These are phyloP conservation scores for Ascomycota sp. DNA, from an alignment of 2,329 filamentous ascomycete genomes.

Conservation along the genomic window DNA sequence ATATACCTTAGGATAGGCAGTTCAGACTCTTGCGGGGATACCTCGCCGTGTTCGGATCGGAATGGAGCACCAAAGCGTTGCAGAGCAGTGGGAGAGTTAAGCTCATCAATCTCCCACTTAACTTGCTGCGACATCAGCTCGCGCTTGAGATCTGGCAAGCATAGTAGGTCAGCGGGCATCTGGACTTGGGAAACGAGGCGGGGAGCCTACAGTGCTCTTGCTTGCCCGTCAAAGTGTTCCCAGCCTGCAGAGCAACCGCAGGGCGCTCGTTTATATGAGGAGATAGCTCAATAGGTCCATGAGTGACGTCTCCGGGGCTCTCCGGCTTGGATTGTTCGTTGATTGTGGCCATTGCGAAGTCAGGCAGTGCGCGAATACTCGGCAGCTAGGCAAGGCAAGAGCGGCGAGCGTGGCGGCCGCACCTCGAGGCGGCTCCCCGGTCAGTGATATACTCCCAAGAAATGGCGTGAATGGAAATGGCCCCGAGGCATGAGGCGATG, in stretches of 20 bases:
- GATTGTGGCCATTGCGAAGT: no score
- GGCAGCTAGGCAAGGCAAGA: no score
- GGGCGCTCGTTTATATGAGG: no score
- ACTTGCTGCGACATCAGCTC: constrained; percentile 86
- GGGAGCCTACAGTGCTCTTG: constrained; percentile 73
- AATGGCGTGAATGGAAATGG: no score
- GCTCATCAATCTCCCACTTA: constrained; percentile 71
- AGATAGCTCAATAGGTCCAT: no score
- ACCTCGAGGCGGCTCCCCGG: no score
- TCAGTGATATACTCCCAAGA: no score
- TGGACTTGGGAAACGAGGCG: neutral
- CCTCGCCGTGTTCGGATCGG: constrained; percentile 76
- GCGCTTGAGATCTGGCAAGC: constrained; percentile 62
- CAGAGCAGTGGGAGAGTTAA: constrained; percentile 85
- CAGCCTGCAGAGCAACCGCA: constrained; percentile 13
- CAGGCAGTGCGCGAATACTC: no score
- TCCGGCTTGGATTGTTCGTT: no score
- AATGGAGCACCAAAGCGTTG: constrained; percentile 93
- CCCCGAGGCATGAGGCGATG: no score
- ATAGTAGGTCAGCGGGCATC: constrained; percentile 5
- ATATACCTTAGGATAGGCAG: constrained; percentile 87
- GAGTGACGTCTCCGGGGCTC: neutral
- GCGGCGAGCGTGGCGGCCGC: no score
- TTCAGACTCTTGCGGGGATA: constrained; percentile 83
- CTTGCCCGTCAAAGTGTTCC: constrained; percentile 60